Evolutionary conservation across 1,139 yeast species (phyloP).

Genomic region (Nakaseomyces delphensis): DNA sequence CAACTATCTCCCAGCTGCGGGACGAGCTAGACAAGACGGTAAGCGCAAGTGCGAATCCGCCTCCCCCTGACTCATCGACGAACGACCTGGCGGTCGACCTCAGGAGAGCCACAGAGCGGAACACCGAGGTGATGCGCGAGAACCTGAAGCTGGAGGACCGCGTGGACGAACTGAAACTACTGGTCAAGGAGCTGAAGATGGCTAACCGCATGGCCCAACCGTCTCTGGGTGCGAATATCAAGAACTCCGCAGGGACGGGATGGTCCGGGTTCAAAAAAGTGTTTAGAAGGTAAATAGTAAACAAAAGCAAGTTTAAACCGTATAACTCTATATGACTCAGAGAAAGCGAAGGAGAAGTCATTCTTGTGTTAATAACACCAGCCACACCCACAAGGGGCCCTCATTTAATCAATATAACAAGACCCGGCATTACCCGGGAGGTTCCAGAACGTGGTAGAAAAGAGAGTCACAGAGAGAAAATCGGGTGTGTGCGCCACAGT

Average conservation of each 20-base stretch:
- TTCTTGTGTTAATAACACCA: no score
- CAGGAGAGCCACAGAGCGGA: conserved; percentile 48
- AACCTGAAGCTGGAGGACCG: conserved; percentile 44
- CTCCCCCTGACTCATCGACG: conserved; percentile 21
- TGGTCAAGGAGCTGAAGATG: conserved; percentile 22
- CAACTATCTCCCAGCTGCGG: conserved; percentile 44
- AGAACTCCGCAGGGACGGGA: background rate
- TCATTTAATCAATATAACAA: no score
- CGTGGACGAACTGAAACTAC: conserved; percentile 21
- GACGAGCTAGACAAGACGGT: conserved; percentile 24
- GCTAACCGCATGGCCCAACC: conserved; percentile 7
- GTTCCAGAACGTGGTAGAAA: no score
- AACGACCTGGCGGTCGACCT: conserved; percentile 35
- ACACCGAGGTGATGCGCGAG: conserved; percentile 45
- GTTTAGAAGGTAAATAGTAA: conserved; percentile 8
- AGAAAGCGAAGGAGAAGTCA: no score
- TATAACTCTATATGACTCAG: background rate
- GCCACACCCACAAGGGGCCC: no score
- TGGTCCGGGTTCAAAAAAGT: conserved; percentile 16
- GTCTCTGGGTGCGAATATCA: conserved; percentile 7
- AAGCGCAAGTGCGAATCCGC: no score
- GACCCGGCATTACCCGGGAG: no score
- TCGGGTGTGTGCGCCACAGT: no score
- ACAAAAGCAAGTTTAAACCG: background rate
- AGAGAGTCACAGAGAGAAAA: no score